A percentile compares a stretch with the other conserved stretches of the same genome.
Conservation (phyloP, 371 early-diverging fungal species). For the Rhizopus microsporus region DNA sequence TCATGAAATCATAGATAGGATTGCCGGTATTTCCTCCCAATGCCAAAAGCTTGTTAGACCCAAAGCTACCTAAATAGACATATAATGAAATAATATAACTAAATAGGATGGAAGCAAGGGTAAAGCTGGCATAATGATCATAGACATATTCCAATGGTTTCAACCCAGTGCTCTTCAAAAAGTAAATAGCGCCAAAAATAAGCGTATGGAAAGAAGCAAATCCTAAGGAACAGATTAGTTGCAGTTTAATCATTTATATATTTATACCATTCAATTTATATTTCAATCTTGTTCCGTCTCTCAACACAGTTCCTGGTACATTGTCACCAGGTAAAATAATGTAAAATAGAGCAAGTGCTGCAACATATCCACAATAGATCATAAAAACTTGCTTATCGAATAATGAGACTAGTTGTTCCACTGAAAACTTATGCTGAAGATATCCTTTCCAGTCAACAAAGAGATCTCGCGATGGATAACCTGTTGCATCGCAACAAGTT, state of each 20-base stretch:
- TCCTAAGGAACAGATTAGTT: slow-evolving; percentile 14
- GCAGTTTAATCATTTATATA: neutral
- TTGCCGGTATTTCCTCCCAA: slow-evolving; percentile 90
- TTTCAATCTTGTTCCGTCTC: slow-evolving; percentile 61
- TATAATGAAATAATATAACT: slow-evolving; percentile 65
- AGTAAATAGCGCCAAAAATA: slow-evolving; percentile 50
- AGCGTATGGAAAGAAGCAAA: slow-evolving; percentile 58
- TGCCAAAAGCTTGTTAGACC: slow-evolving; percentile 67
- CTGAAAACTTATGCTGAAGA: slow-evolving; percentile 15
- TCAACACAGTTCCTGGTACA: slow-evolving; percentile 69
- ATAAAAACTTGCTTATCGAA: slow-evolving; percentile 56
- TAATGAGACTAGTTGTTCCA: slow-evolving; percentile 27
- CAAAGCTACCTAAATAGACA: slow-evolving; percentile 81
- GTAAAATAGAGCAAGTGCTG: slow-evolving; percentile 67
- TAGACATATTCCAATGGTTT: slow-evolving; percentile 70
- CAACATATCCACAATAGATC: slow-evolving; percentile 69
- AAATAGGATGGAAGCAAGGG: slow-evolving; percentile 68
- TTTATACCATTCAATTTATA: slow-evolving; percentile 78
- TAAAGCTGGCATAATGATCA: slow-evolving; percentile 74
- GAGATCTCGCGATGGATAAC: slow-evolving; percentile 43
- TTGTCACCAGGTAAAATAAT: slow-evolving; percentile 67
- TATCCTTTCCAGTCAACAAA: slow-evolving; percentile 25
- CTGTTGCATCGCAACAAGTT: slow-evolving; percentile 38
- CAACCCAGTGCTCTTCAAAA: slow-evolving; percentile 28
- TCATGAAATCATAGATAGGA: slow-evolving; percentile 83